Evolutionary conservation across 805 yeast species (phyloP), one percentile per base, ranked within the genome.

Genomic region (Naumovozyma dairenensis): DNA sequence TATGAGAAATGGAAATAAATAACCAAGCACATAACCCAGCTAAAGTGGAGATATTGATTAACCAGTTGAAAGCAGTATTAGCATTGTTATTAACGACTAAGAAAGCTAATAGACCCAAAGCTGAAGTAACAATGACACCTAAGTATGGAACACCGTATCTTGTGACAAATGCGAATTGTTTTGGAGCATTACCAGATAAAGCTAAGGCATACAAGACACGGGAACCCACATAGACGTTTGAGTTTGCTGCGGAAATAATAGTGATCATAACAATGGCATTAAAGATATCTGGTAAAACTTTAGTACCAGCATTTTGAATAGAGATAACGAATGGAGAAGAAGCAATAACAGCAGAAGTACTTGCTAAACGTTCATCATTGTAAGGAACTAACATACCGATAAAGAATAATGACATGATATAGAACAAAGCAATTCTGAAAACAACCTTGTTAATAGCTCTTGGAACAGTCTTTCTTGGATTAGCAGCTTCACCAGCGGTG

Each of bases 211-310:
- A 80, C 25, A 80, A 57, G 21, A 77, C 68, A 59, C 92, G 66
- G 5, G 87, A 78, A 27, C 84, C 79, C 46, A 77, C 74, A 57
- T 80, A 80, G 20, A 80, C 71, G 51, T 77, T 78, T 12, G 86
- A 78, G 60, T 80, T 80, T 46, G 80, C 89, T 22, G 89, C 87
- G 15, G 87, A 79, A 33, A 78, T 63, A 37, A 80, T 71, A 8
- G 87, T 76, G 25, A 69, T 47, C 42, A 80, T 55, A 37, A 80
- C 76, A 29, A 80, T 75, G 12, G 80, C 87, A 53, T 80, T 80
- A 59, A 80, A 76, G 37, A 80, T 74, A 48, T 72, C 67, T 31
- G 86, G 84, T 39, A 80, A 61, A 2, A 76, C 71, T 39, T 62
- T 65, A 16, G 86, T 80, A 25, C 84, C 84, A 2, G 79, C 72